Base-by-base conservation (phyloP, 208 protist genomes). In the Acanthamoeba sp. region DNA sequence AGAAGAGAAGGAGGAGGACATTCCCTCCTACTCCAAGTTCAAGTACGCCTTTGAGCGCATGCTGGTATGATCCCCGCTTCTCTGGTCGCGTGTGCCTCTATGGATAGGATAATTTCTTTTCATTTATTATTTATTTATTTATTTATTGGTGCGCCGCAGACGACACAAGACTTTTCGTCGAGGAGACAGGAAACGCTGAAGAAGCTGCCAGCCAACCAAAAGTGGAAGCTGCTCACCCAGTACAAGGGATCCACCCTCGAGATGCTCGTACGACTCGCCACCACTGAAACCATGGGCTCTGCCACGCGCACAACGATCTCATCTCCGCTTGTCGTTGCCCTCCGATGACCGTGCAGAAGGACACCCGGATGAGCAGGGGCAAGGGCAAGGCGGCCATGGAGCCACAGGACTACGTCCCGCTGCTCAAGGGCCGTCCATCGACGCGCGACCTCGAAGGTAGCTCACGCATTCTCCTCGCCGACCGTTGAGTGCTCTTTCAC, bases 21-120 rank as follows among this genome's bases (percentile, higher is more conserved):
- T 91, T 32, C 85, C 85, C 36, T 91, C 85, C 59, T 91, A 91
- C 59, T 91, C 85, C 85, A 91, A 91, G 85, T 91, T 91, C 85
- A 91, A 91, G 45, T 62, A 48, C 45, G 59, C 85, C 59, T 91
- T 91, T 32, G 85, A 91, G 36, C 85, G 85, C 57, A 71, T 91
- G 85, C 57, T 91, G 85, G 85, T 91, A 91, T 50, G 50, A 24
- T 57, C 1, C 52, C 52, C 18, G 1, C 52, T 16, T 24, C 52
- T 50, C 52, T 24, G 52, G 12, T 3, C n/a, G 18, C n/a, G 55
- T 62, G 55, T 62, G 20, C 22, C n/a, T n/a, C n/a, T n/a, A n/a
- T n/a, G n/a, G n/a, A n/a, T n/a, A n/a, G n/a, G n/a, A n/a, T 2
- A 52, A 52, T 52, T 52, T 52, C 12, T 52, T 52, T 87, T 87